These are phyloP conservation scores for Plenodomus biglobosus DNA, from an alignment of 2,329 filamentous ascomycete genomes.

Conservation along the genomic window DNA sequence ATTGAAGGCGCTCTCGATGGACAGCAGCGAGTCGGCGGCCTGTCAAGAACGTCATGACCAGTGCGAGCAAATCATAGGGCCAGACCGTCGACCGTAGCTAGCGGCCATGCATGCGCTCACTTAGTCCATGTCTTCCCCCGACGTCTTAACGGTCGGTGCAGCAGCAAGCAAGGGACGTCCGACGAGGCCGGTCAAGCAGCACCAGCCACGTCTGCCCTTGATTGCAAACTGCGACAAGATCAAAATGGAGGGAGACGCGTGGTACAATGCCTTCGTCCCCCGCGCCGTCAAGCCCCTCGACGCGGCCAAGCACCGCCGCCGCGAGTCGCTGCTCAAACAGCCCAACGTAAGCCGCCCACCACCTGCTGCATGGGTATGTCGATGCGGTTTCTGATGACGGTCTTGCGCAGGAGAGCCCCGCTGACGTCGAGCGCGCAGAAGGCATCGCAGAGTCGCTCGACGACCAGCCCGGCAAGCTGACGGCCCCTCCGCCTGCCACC, in stretches of 20 bases:
- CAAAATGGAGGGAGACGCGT: constrained; percentile 72
- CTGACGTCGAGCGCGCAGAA: constrained; percentile 56
- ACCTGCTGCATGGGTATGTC: constrained; percentile 38
- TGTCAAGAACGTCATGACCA: constrained; percentile 23
- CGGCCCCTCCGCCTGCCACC: constrained; percentile 67
- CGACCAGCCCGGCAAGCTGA: constrained; percentile 56
- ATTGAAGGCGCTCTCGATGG: constrained; percentile 11
- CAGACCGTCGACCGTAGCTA: not conserved
- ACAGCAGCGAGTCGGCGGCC: not conserved
- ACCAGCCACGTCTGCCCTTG: too few relatives aligned
- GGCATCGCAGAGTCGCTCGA: constrained; percentile 62
- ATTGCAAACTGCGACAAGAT: too few relatives aligned
- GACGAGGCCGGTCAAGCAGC: too few relatives aligned
- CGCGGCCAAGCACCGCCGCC: constrained; percentile 60
- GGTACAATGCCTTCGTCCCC: constrained; percentile 73
- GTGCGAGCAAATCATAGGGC: constrained; percentile 2
- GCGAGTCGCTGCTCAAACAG: constrained; percentile 66
- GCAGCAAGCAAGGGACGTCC: constrained; percentile 9
- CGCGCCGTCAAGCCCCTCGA: constrained; percentile 53
- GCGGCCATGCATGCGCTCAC: too few relatives aligned
- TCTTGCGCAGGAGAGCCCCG: constrained; percentile 56
- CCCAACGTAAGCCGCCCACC: constrained; percentile 50
- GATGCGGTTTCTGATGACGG: constrained; percentile 45
- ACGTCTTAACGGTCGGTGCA: too few relatives aligned
- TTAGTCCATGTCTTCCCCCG: too few relatives aligned